Evolutionary conservation across 139 green algal genomes (phyloP).

Genomic region (Mychonastes homosphaera): DNA sequence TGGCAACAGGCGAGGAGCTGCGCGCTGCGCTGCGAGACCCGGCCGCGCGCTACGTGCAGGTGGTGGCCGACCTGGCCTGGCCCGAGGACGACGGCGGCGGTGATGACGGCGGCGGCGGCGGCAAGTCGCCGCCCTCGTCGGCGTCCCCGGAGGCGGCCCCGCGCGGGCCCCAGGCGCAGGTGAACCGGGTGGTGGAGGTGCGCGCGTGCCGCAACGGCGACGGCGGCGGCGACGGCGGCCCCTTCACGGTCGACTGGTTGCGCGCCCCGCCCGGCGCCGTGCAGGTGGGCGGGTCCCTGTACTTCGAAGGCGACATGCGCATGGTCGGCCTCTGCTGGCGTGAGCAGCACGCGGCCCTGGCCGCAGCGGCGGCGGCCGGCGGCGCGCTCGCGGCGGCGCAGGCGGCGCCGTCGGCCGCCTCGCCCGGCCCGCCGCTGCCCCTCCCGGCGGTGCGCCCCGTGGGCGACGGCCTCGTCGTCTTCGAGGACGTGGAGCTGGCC

Average conservation of each 20-base stretch:
- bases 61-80: conserved; percentile 1
- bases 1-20: conserved; percentile 9
- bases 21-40: conserved; percentile 3
- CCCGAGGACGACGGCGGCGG: background rate
- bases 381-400: background rate
- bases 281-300: background rate
- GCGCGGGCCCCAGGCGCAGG: no score
- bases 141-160: background rate
- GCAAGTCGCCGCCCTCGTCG: background rate
- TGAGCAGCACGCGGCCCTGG: no score
- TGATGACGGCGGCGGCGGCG: background rate
- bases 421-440: no score
- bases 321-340: conserved; percentile 15
- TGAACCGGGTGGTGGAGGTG: conserved; percentile 20
- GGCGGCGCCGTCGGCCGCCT: no score
- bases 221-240: no score
- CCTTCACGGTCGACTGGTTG: background rate
- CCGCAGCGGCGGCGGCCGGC: background rate
- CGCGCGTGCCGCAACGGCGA: conserved; percentile 2
- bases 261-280: background rate
- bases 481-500: no score
- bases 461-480: no score
- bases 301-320: conserved; percentile 10
- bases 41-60: conserved; percentile 1
- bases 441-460: no score